Conservation (phyloP, 208 protist species). For the Novymonas esmeraldas region DNA sequence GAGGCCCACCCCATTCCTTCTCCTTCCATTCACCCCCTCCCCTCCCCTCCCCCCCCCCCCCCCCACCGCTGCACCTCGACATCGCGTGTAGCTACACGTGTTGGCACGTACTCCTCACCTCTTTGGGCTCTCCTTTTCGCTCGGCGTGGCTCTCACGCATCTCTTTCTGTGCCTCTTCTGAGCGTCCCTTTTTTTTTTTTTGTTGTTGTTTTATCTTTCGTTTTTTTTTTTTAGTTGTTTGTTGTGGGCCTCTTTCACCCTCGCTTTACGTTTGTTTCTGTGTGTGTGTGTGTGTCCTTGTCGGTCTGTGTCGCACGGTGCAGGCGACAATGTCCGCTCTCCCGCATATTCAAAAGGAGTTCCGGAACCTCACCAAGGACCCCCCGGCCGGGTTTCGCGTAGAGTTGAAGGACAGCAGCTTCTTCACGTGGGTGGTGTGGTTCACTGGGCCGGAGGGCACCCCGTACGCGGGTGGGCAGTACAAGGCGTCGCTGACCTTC, state of each 20-base stretch:
- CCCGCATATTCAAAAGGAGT: slow-evolving; percentile 91
- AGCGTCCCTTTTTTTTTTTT: background rate
- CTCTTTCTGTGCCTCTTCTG: too few relatives aligned
- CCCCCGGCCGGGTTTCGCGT: slow-evolving; percentile 93
- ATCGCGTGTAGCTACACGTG: background rate
- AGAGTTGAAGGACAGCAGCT: slow-evolving; percentile 81
- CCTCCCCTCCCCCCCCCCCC: background rate
- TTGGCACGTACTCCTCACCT: background rate
- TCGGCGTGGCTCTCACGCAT: too few relatives aligned
- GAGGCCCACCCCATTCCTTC: background rate
- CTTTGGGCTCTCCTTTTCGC: background rate
- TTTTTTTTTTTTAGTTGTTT: background rate
- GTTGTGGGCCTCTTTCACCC: background rate
- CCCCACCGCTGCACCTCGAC: background rate
- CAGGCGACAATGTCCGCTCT: slow-evolving; percentile 67
- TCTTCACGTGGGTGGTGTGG: slow-evolving; percentile 94
- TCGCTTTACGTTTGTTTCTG: background rate
- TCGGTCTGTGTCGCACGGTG: background rate
- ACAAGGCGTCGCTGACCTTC: slow-evolving; percentile 93
- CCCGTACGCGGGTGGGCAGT: slow-evolving; percentile 89
- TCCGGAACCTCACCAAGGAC: slow-evolving; percentile 85
- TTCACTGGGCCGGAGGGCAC: slow-evolving; percentile 87
- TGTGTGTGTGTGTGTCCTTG: slow-evolving; percentile 3
- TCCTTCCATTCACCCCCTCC: background rate
- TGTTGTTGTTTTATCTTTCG: background rate